Percentiles rank a stretch among this genome's conserved stretches.
These are phyloP conservation scores for Arachnopeziza araneosa DNA, from an alignment of 2,329 filamentous ascomycete genomes.

Conservation along the genomic window DNA sequence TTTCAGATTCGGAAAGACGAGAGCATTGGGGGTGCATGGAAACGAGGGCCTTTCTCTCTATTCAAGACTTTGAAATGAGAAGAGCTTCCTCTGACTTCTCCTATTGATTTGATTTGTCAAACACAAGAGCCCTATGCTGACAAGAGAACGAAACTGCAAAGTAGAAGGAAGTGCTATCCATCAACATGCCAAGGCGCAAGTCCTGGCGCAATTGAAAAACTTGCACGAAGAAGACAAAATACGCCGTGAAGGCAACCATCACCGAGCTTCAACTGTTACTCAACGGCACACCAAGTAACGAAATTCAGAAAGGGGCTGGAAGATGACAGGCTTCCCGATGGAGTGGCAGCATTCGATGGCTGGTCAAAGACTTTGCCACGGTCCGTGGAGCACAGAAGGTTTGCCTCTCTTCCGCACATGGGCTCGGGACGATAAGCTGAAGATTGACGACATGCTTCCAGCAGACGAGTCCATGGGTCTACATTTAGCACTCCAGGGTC, in stretches of 20 bases:
- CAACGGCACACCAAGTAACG: background rate
- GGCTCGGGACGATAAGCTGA: background rate
- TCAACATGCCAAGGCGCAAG: background rate
- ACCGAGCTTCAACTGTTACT: too few relatives aligned
- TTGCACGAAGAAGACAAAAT: background rate
- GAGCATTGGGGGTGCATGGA: background rate
- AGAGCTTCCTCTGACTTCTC: background rate
- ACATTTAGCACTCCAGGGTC: background rate
- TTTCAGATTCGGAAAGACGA: background rate
- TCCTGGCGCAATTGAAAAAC: background rate
- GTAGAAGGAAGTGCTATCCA: too few relatives aligned
- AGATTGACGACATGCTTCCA: background rate
- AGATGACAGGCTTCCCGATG: background rate
- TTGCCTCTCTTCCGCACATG: background rate
- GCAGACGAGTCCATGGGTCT: background rate
- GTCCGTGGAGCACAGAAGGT: background rate
- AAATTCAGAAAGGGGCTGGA: background rate
- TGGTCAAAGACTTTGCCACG: background rate
- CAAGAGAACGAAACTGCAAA: background rate
- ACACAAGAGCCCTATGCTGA: background rate
- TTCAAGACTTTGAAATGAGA: background rate
- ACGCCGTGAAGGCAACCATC: background rate
- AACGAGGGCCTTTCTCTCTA: background rate
- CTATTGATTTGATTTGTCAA: background rate
- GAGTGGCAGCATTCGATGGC: background rate